Evolutionary conservation across 495 filamentous ascomycete genomes (phyloP).

Genomic region (Penicillium bovifimosum): DNA sequence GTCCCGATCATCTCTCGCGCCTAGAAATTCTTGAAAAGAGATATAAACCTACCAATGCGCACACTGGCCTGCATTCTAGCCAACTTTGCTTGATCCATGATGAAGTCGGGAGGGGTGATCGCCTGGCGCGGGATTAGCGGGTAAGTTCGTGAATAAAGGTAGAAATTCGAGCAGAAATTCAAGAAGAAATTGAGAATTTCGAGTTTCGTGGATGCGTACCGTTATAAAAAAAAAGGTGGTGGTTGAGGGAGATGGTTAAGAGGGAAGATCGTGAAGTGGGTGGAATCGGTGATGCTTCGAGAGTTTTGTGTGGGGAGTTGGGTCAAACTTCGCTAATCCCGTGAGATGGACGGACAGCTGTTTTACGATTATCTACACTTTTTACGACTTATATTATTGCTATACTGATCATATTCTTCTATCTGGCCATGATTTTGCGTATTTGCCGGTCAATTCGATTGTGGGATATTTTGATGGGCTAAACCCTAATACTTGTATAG

Average conservation of each 20-base stretch:
- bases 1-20: background rate
- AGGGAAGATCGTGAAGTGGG: slow-evolving; percentile 10
- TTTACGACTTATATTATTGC: background rate
- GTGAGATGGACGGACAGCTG: slow-evolving; percentile 16
- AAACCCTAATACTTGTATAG: slow-evolving; percentile 35
- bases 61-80: slow-evolving; percentile 52
- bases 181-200: background rate
- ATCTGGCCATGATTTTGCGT: background rate
- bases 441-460: slow-evolving; percentile 8
- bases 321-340: slow-evolving; percentile 28
- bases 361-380: background rate
- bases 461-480: slow-evolving; percentile 31
- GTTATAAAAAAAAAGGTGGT: slow-evolving; percentile 1
- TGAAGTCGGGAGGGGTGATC: slow-evolving; percentile 29
- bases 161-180: background rate
- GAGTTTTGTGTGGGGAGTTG: slow-evolving; percentile 24
- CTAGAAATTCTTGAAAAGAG: background rate
- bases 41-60: slow-evolving; percentile 47
- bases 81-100: slow-evolving; percentile 55
- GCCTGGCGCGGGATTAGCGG: slow-evolving; percentile 20
- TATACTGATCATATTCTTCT: background rate
- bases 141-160: background rate
- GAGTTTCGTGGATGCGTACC: slow-evolving; percentile 4
- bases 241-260: slow-evolving; percentile 6
- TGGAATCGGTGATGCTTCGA: slow-evolving; percentile 13